Base-by-base conservation (phyloP, 2,329 filamentous ascomycete genomes). In the Colletotrichum shisoi region DNA sequence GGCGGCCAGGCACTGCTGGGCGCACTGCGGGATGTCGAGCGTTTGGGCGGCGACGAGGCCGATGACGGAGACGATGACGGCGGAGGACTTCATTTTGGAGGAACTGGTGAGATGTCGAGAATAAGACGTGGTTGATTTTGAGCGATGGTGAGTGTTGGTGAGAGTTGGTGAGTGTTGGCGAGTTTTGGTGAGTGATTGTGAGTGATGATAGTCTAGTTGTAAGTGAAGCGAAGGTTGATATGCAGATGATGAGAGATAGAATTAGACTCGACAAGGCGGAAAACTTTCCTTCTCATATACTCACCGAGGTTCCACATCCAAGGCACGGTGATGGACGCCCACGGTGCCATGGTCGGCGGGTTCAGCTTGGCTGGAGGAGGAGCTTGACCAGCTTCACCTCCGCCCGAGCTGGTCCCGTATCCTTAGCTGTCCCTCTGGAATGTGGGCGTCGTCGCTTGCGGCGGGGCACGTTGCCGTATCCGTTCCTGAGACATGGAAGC, bases 21-120 rank as follows among this genome's bases (percentile, higher is more conserved):
- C 48, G 27, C 67, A 69, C 11, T 21, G 11, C 1, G 65, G 67
- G 27, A 69, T n/a, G n/a, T 54, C 42, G 31, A 58, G 24, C 7
- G 42, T n/a, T 54, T 69, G 62, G 24, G 69, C 67, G 40, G 66
- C 54, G 51, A 39, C 61, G 49, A 70, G 48, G 66, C 68, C 59
- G 63, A 42, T 57, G 34, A 62, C 24, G 54, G 69, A 67, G 37
- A 68, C 8, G 44, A 70, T 44, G 27, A 57, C 61, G 45, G 62
- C 34, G 34, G 63, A 34, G 62, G 57, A 69, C 67, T 63, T 67
- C 69, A 71, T 71, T 8, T 56, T 68, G 48, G 48, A 24, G 48
- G 15, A 56, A 24, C 24, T 40, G 39, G 13, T 5, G 4, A 3
- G 44, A 39, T 27, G 13, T 46, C 31, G 44, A 27, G 24, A 27